Conservation (phyloP, 1,139 yeast genomes). For the Eremothecium gossypii region DNA sequence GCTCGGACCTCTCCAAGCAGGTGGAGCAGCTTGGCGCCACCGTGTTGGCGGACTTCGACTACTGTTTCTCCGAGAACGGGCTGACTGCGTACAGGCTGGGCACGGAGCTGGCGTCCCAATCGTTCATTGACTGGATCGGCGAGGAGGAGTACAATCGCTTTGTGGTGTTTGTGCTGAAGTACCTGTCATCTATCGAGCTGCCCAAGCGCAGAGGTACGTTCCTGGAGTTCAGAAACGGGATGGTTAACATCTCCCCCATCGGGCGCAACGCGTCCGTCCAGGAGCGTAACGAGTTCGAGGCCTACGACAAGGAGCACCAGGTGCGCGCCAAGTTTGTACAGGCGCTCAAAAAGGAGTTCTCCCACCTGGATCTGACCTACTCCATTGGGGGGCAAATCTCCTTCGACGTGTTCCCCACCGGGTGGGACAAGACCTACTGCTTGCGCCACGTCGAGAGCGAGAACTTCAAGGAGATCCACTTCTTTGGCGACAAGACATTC, state of each 20-base stretch:
- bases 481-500: slow-evolving; percentile 97
- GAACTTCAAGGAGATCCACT: slow-evolving; percentile 80
- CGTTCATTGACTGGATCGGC: slow-evolving; percentile 92
- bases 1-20: slow-evolving; percentile 90
- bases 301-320: slow-evolving; percentile 66
- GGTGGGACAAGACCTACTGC: slow-evolving; percentile 99
- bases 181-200: slow-evolving; percentile 75
- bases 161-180: slow-evolving; percentile 73
- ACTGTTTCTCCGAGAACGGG: slow-evolving; percentile 95
- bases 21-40: slow-evolving; percentile 86
- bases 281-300: slow-evolving; percentile 89
- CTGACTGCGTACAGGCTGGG: slow-evolving; percentile 94
- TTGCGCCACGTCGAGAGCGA: slow-evolving; percentile 84
- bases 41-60: slow-evolving; percentile 76
- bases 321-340: slow-evolving; percentile 74
- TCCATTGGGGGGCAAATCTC: slow-evolving; percentile 99
- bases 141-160: slow-evolving; percentile 87
- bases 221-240: slow-evolving; percentile 97
- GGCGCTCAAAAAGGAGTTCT: slow-evolving; percentile 73
- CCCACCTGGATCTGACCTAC: slow-evolving; percentile 80
- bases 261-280: slow-evolving; percentile 95
- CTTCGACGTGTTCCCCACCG: slow-evolving; percentile 98
- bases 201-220: slow-evolving; percentile 97
- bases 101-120: slow-evolving; percentile 77
- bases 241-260: slow-evolving; percentile 95